Evolutionary conservation across 495 filamentous ascomycete species (phyloP), one percentile per base, ranked within the genome.

Genomic region (Tuber borchii): DNA sequence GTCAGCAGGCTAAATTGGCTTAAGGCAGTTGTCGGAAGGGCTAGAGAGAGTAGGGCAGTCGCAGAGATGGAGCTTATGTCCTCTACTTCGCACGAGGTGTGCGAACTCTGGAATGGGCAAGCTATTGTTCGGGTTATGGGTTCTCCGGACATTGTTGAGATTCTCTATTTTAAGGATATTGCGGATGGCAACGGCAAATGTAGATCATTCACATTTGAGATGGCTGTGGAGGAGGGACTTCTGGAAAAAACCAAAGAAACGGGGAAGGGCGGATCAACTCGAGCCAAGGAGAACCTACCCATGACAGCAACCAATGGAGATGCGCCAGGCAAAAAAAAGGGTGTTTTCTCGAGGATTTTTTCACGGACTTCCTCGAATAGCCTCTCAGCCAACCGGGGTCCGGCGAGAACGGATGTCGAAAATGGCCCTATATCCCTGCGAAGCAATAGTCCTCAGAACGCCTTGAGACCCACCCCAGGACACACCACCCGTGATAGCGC

Each of bases 1-100:
- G 86, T 89, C 3, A 85, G 87, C 61, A 88, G 88, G 2, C 85
- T 83, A 26, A 82, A 84, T 12, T 88, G 86, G 76, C 84, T 90
- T 7, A 85, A 83, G 56, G 85, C 87, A 19, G 84, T 90, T 39
- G 84, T 90, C 69, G 88, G 88, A 14, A 73, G 85, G 20, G 84
- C 82, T 34, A 80, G 82, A 73, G 85, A 85, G 72, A 83, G 73
- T 70, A 43, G 56, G 1, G 42, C 76, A 8, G 43, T 56, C 5
- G 73, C 75, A 17, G 76, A 77, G 22, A 56, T 77, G 10, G 73
- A 77, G 68, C 44, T 78, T 1, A 78, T 78, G 76, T 76, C 76
- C 0, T 76, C 79, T 10, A 80, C 76, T 69, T 80, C 77, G 1
- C 10, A 71, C 16, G 70, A 73, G 69, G 79, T 81, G 31, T 81